phyloP scores from a whole-genome alignment of 768 basidiomycete species.

The Dioszegia crocea region DNA sequence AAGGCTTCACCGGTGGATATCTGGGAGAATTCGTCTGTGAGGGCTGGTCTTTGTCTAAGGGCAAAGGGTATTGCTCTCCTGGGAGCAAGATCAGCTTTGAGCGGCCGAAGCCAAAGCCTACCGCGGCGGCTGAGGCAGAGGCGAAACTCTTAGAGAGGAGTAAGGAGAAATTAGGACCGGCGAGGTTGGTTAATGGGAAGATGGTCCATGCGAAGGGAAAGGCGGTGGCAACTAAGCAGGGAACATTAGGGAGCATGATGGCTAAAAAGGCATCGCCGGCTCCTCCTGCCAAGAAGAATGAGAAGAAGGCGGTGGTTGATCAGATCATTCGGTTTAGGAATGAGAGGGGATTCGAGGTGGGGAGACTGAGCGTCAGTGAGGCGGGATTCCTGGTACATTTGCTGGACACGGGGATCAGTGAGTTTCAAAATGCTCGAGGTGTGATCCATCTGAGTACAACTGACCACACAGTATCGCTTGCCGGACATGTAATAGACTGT shows the following conservation, averaged over 20 bases:
- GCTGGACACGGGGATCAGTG: constrained; percentile 42
- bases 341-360: constrained; percentile 42
- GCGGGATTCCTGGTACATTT: constrained; percentile 43
- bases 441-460: neutral
- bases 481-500: constrained; percentile 72
- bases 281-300: constrained; percentile 18
- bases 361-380: constrained; percentile 38
- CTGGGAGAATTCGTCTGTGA: constrained; percentile 48
- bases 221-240: constrained; percentile 36
- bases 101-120: constrained; percentile 29
- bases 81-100: constrained; percentile 43
- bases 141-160: constrained; percentile 10
- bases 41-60: constrained; percentile 47
- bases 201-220: constrained; percentile 37
- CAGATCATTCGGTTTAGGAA: constrained; percentile 46
- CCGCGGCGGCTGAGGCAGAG: constrained; percentile 25
- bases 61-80: constrained; percentile 45
- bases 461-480: constrained; percentile 58
- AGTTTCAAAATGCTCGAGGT: constrained; percentile 7
- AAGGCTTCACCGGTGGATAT: constrained; percentile 31
- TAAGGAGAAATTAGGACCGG: constrained; percentile 33
- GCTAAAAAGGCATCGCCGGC: constrained; percentile 27
- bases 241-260: constrained; percentile 45
- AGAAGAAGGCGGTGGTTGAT: constrained; percentile 38
- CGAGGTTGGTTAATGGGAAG: constrained; percentile 45